These are phyloP conservation scores for Peronospora belbahrii DNA, from an alignment of 352 stramenopile genomes.

Conservation along the genomic window DNA sequence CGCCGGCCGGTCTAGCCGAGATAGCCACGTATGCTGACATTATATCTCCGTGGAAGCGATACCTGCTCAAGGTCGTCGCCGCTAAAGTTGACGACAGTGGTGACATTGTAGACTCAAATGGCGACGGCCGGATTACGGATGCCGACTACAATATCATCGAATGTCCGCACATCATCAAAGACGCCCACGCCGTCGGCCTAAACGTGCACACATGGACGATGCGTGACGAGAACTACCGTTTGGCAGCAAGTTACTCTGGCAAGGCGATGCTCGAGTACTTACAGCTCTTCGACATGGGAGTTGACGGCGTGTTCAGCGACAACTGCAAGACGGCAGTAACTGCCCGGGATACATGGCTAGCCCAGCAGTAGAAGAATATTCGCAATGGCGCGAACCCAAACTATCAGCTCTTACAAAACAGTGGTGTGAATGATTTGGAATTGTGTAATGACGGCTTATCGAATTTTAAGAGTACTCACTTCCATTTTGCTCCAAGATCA, in stretches of 20 bases:
- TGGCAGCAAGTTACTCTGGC: conserved; percentile 55
- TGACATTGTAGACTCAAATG: conserved; percentile 49
- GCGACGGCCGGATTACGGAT: conserved; percentile 50
- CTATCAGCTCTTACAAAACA: conserved; percentile 3
- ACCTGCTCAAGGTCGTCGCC: conserved; percentile 50
- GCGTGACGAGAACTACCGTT: conserved; percentile 54
- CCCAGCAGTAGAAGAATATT: conserved; percentile 17
- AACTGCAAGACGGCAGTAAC: conserved; percentile 46
- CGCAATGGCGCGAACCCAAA: neutral
- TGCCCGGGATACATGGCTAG: conserved; percentile 34
- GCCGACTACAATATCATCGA: conserved; percentile 50
- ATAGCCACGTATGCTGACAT: conserved; percentile 58
- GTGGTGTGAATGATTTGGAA: neutral
- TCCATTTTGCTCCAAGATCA: neutral
- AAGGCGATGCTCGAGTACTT: conserved; percentile 57
- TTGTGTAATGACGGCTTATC: conserved; percentile 7
- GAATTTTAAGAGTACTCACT: neutral
- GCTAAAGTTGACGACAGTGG: conserved; percentile 33
- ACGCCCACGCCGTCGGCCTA: conserved; percentile 45
- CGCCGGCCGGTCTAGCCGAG: conserved; percentile 46
- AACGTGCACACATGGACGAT: conserved; percentile 58
- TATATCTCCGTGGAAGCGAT: conserved; percentile 80
- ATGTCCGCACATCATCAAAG: conserved; percentile 35
- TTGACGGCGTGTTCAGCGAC: conserved; percentile 62
- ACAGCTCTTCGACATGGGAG: conserved; percentile 48